phyloP scores from a whole-genome alignment of 768 basidiomycete species.

The Boletus vinaceobasis region DNA sequence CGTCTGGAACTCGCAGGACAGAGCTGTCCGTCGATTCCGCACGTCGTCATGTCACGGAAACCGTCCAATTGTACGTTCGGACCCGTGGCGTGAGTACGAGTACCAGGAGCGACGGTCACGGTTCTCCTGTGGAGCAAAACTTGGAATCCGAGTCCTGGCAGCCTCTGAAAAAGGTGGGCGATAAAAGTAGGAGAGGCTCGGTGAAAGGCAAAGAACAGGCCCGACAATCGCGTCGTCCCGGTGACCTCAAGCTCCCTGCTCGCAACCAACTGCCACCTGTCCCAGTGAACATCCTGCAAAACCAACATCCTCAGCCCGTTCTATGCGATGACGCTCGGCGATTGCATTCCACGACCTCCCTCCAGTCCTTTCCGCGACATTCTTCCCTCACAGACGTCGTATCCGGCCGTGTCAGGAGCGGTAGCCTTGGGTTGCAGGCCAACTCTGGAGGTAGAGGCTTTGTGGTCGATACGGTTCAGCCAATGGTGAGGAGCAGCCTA shows the following conservation, averaged over 20 bases:
- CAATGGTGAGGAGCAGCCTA: conserved; percentile 22
- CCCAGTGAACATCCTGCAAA: conserved; percentile 27
- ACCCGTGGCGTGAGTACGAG: conserved; percentile 56
- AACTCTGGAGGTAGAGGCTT: conserved; percentile 15
- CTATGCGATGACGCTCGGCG: conserved; percentile 38
- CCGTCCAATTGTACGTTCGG: conserved; percentile 38
- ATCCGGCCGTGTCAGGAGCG: conserved; percentile 53
- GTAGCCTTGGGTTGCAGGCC: conserved; percentile 53
- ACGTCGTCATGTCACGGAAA: conserved; percentile 24
- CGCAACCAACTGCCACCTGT: conserved; percentile 44
- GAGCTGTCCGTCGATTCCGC: conserved; percentile 26
- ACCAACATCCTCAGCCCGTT: conserved; percentile 35
- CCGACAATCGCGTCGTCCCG: conserved; percentile 46
- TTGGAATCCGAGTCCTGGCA: conserved; percentile 56
- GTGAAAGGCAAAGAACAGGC: conserved; percentile 44
- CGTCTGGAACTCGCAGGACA: conserved; percentile 31
- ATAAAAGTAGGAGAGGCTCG: conserved; percentile 47
- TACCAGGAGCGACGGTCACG: conserved; percentile 41
- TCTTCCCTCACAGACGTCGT: conserved; percentile 30
- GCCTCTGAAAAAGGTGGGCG: conserved; percentile 36
- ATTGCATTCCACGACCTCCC: conserved; percentile 37
- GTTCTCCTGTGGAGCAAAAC: conserved; percentile 39
- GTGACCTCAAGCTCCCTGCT: conserved; percentile 61
- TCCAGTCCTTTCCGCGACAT: conserved; percentile 36
- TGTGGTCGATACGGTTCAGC: conserved; percentile 17